A percentile compares a stretch with the other conserved stretches of the same genome.
phyloP scores from a whole-genome alignment of 169 alveolate genomes.

The Eimeria tenella region DNA sequence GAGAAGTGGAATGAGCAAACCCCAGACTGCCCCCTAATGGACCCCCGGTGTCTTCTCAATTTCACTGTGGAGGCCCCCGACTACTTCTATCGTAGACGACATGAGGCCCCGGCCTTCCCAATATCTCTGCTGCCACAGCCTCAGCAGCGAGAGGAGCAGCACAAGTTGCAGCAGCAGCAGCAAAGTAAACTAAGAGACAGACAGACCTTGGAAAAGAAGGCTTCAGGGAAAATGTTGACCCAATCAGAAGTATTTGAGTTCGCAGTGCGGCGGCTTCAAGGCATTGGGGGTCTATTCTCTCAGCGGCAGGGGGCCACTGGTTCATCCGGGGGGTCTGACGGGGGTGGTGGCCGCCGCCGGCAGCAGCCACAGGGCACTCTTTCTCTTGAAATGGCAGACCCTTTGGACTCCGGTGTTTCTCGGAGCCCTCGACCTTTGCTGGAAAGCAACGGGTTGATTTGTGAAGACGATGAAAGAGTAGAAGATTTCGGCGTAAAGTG shows the following conservation, averaged over 20 bases:
- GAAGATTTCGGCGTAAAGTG: slow-evolving; percentile 84
- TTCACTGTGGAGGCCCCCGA: slow-evolving; percentile 59
- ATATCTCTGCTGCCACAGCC: not conserved
- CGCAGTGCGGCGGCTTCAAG: slow-evolving; percentile 73
- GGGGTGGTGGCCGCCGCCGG: slow-evolving; percentile 30
- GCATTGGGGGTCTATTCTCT: slow-evolving; percentile 4
- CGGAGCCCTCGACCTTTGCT: slow-evolving; percentile 26
- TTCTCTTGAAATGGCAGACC: slow-evolving; percentile 47
- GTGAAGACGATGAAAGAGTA: slow-evolving; percentile 84
- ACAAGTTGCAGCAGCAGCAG: not conserved
- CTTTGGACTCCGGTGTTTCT: not conserved
- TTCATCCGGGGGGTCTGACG: not conserved
- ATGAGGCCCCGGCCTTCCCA: slow-evolving; percentile 27
- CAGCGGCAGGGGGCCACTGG: not conserved
- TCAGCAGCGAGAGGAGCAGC: slow-evolving; percentile 13
- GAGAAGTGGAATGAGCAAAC: not conserved
- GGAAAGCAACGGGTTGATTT: slow-evolving; percentile 80
- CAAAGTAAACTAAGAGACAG: not conserved
- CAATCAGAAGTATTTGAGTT: slow-evolving; percentile 63
- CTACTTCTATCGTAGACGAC: slow-evolving; percentile 55
- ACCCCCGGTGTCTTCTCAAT: slow-evolving; percentile 61
- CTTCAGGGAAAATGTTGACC: not conserved
- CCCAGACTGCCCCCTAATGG: slow-evolving; percentile 56
- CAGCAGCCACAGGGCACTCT: slow-evolving; percentile 6
- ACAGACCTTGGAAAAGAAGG: not conserved